Conservation (phyloP, 805 yeast genomes). For the Wickerhamomyces strasburgensis region DNA sequence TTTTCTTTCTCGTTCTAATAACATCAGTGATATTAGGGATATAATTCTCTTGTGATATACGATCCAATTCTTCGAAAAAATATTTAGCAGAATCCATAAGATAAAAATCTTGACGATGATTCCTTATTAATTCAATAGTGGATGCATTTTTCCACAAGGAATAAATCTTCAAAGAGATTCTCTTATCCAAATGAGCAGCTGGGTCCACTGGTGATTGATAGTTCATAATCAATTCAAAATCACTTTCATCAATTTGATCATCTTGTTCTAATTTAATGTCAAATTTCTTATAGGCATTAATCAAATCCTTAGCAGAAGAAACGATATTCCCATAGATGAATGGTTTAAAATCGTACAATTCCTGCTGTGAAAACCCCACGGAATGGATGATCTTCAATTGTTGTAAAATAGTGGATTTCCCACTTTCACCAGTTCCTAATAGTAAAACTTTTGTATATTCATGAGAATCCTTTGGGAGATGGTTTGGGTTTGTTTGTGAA, state of each 20-base stretch:
- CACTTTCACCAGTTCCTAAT: constrained; percentile 72
- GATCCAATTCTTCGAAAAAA: constrained; percentile 60
- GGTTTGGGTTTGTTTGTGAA: not conserved
- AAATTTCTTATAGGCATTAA: constrained; percentile 59
- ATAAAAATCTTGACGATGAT: constrained; percentile 66
- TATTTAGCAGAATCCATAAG: constrained; percentile 81
- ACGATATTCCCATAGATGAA: constrained; percentile 73
- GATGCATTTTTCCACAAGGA: constrained; percentile 53
- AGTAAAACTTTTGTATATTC: constrained; percentile 66
- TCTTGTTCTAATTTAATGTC: constrained; percentile 28
- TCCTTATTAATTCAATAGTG: constrained; percentile 52
- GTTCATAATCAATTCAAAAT: constrained; percentile 18
- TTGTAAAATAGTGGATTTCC: constrained; percentile 43
- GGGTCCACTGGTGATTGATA: constrained; percentile 43
- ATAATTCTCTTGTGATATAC: constrained; percentile 58
- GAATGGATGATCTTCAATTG: constrained; percentile 38
- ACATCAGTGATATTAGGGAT: constrained; percentile 74
- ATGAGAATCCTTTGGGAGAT: constrained; percentile 26
- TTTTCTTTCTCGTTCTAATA: constrained; percentile 82
- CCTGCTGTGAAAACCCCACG: constrained; percentile 44
- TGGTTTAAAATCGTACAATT: constrained; percentile 67
- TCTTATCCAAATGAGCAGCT: constrained; percentile 45
- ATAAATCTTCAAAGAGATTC: constrained; percentile 43
- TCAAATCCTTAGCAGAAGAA: constrained; percentile 69
- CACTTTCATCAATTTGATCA: constrained; percentile 28